phyloP scores from a whole-genome alignment of 345 rosid genomes.

The Aegle marmelos region DNA sequence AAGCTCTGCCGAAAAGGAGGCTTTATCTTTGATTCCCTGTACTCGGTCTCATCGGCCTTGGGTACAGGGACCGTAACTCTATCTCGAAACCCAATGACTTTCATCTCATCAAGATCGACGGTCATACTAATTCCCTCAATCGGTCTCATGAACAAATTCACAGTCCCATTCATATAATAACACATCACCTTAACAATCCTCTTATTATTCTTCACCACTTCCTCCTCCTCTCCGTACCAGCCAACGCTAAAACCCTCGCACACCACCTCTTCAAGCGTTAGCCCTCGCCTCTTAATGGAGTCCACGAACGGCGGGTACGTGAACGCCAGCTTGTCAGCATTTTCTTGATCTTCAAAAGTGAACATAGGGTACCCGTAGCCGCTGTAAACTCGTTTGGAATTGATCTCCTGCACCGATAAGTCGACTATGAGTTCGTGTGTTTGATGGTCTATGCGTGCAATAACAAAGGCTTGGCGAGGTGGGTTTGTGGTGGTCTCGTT shows the following conservation, averaged over 20 bases:
- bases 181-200: slow-evolving; percentile 36
- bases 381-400: slow-evolving; percentile 20
- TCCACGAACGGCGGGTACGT: slow-evolving; percentile 28
- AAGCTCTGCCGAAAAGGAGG: slow-evolving; percentile 17
- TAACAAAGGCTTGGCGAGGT: slow-evolving; percentile 35
- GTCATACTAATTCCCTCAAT: slow-evolving; percentile 32
- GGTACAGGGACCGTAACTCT: slow-evolving; percentile 30
- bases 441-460: slow-evolving; percentile 27
- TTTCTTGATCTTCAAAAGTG: slow-evolving; percentile 23
- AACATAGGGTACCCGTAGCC: slow-evolving; percentile 35
- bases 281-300: slow-evolving; percentile 26
- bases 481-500: slow-evolving; percentile 17
- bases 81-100: slow-evolving; percentile 23
- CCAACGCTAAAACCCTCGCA: slow-evolving; percentile 25
- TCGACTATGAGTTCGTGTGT: slow-evolving; percentile 34
- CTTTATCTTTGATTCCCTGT: slow-evolving; percentile 29
- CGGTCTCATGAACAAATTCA: slow-evolving; percentile 35
- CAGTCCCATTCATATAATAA: slow-evolving; percentile 33
- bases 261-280: slow-evolving; percentile 25
- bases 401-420: background rate
- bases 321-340: slow-evolving; percentile 14
- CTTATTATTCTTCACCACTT: slow-evolving; percentile 15
- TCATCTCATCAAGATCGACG: slow-evolving; percentile 34
- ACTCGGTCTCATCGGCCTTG: slow-evolving; percentile 37
- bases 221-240: slow-evolving; percentile 35